These are phyloP conservation scores for Priceomyces castillae DNA, from an alignment of 805 yeast species.

Conservation along the genomic window DNA sequence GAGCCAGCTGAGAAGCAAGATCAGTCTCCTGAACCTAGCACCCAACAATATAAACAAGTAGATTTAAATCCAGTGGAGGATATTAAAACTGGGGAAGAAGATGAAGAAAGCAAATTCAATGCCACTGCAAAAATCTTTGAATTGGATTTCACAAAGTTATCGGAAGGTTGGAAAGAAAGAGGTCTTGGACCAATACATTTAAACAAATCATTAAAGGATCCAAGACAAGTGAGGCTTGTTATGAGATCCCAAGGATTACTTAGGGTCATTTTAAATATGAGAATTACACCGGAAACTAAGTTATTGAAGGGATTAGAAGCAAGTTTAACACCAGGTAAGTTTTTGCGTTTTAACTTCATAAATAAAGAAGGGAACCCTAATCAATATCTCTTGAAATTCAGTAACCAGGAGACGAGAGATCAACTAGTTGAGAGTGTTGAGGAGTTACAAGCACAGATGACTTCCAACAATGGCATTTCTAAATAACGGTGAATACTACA, in stretches of 20 bases:
- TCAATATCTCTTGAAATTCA: conserved; percentile 80
- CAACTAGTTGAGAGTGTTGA: conserved; percentile 53
- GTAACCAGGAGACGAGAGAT: conserved; percentile 57
- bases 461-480: not conserved
- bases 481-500: not conserved
- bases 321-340: conserved; percentile 80
- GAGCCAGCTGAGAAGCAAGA: conserved; percentile 20
- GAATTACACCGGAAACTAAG: conserved; percentile 59
- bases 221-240: conserved; percentile 60
- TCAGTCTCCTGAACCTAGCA: conserved; percentile 9
- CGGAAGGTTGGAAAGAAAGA: conserved; percentile 92
- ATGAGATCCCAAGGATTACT: conserved; percentile 90
- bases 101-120: conserved; percentile 65
- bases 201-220: conserved; percentile 45
- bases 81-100: conserved; percentile 85
- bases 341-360: conserved; percentile 68
- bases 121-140: conserved; percentile 78
- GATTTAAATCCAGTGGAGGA: conserved; percentile 56
- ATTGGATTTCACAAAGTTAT: conserved; percentile 60
- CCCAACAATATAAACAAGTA: conserved; percentile 51
- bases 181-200: conserved; percentile 89
- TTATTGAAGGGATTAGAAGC: conserved; percentile 80
- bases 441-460: conserved; percentile 21
- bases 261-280: conserved; percentile 76
- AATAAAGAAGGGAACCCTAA: conserved; percentile 64